Base-by-base conservation (phyloP, 192 early-diverging fungal genomes). In the Linnemannia hyalina region DNA sequence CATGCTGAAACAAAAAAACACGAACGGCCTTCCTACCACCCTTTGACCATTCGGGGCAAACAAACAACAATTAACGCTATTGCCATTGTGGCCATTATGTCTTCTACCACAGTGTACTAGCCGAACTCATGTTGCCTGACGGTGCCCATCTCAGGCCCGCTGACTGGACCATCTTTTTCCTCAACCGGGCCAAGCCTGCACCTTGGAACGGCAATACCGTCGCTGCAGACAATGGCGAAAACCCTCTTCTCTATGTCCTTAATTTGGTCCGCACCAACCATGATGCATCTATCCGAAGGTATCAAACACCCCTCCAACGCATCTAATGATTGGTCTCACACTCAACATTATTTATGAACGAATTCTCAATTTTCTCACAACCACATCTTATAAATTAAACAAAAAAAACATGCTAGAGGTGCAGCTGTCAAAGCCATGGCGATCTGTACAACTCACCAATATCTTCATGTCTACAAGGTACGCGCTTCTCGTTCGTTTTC, bases 41-140 rank as follows among this genome's bases (percentile, higher is more conserved):
- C 18, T 52, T 11, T 13, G 7, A 26, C 26, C 32, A 29, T 13
- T 68, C 9, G 70, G 22, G 29, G 38, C 16, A 41, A 13, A 23
- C 22, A 35, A 38, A 41, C 70, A 40, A 5, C 70, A 71, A 22
- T 22, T 40, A 38, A 26, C 36, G 38, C 22, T 15, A 71, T 20
- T 20, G 23, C 36, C 7, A 22, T 69, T 1, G 18, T 77, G 42
- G 4, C 4, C 46, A 54, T 55, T 80, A 26, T 46, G 15, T 46
- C 44, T 32, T 60, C 16, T 65, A 20, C 36, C 18, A 49, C 70
- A 95, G 95, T 81, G 89, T 93, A n/a, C 89, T 98, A 65, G 96
- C 97, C n/a, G 97, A 99, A 76, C 93, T 97, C 52, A 99, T 99
- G 97, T 88, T 99, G 77, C 97, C 97, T 7, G 97, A 99, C 87